Conservation (phyloP, 805 yeast genomes). For the Candida oleophila region DNA sequence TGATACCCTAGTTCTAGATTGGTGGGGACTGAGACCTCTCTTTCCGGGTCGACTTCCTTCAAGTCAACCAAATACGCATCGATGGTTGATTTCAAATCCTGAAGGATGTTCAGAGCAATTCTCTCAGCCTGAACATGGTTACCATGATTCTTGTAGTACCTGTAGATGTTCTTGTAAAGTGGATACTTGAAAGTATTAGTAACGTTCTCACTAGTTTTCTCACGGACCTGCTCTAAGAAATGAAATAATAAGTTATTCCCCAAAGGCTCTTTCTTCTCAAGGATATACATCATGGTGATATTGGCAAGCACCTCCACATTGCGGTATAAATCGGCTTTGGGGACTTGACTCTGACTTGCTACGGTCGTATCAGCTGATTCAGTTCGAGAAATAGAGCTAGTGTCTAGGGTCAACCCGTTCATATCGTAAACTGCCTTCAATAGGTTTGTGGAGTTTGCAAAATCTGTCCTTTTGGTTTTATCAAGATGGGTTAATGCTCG, state of each 20-base stretch:
- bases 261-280: neutral
- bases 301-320: constrained; percentile 11
- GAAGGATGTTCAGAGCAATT: neutral
- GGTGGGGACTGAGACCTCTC: neutral
- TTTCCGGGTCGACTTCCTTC: neutral
- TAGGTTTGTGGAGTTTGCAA: constrained; percentile 16
- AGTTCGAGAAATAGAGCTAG: neutral
- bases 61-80: neutral
- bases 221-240: constrained; percentile 4
- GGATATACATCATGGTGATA: constrained; percentile 11
- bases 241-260: constrained; percentile 2
- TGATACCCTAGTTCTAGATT: neutral
- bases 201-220: neutral
- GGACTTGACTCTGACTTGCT: neutral
- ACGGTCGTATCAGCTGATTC: neutral
- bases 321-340: neutral
- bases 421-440: constrained; percentile 29
- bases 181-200: neutral
- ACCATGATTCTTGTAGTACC: neutral
- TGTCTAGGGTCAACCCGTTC: constrained; percentile 10
- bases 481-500: constrained; percentile 24
- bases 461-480: constrained; percentile 11
- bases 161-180: neutral
- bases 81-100: neutral
- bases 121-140: neutral